These are phyloP conservation scores for Caloboletus firmus DNA, from an alignment of 1,284 basidiomycete genomes.

Conservation along the genomic window DNA sequence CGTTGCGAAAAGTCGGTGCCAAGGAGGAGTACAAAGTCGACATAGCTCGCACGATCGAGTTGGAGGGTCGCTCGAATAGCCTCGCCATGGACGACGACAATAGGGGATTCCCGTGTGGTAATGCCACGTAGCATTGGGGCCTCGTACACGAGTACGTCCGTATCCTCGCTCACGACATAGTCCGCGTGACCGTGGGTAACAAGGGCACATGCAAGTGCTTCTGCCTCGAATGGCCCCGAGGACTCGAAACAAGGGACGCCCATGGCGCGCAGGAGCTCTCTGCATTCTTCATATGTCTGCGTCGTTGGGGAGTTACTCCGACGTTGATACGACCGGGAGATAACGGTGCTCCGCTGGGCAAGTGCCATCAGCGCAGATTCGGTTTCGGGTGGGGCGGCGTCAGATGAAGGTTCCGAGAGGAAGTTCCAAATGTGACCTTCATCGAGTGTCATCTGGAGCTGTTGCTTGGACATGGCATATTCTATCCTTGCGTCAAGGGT, in stretches of 20 bases:
- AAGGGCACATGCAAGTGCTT: conserved; percentile 76
- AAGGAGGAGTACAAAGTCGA: conserved; percentile 83
- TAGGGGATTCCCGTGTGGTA: conserved; percentile 54
- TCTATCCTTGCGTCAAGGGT: conserved; percentile 42
- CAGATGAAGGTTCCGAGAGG: conserved; percentile 29
- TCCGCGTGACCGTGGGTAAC: conserved; percentile 74
- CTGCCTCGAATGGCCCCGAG: conserved; percentile 72
- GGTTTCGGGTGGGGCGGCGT: conserved; percentile 13
- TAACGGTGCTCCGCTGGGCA: conserved; percentile 48
- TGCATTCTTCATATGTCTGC: conserved; percentile 63
- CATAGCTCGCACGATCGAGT: conserved; percentile 56
- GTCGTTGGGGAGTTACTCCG: conserved; percentile 57
- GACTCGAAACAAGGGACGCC: conserved; percentile 75
- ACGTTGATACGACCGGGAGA: conserved; percentile 63
- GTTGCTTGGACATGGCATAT: conserved; percentile 61
- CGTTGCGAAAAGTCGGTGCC: conserved; percentile 88
- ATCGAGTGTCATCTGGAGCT: conserved; percentile 57
- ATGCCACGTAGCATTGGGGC: conserved; percentile 78
- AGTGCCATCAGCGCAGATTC: conserved; percentile 41
- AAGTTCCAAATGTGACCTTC: conserved; percentile 65
- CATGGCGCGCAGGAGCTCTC: conserved; percentile 67
- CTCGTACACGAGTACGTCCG: conserved; percentile 77
- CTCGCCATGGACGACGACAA: conserved; percentile 62
- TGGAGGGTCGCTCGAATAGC: conserved; percentile 59
- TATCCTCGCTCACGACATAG: conserved; percentile 87